phyloP scores from a whole-genome alignment of 257 asterid genomes.

The Solanum sparsipilum region DNA sequence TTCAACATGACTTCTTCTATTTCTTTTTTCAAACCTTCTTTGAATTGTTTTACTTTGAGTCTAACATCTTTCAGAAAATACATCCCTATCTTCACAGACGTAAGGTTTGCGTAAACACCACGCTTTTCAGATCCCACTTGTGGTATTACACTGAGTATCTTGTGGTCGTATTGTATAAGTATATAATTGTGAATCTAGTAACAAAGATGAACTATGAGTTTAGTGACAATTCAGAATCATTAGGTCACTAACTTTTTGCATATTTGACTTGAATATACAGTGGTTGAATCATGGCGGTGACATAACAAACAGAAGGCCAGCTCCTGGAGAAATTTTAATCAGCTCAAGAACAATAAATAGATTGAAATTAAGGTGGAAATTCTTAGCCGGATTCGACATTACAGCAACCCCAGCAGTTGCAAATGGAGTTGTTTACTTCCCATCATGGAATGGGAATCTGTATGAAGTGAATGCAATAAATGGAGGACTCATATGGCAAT shows the following conservation, averaged over 20 bases:
- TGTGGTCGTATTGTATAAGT: neutral
- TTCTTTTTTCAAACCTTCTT: neutral
- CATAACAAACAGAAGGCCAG: slow-evolving; percentile 37
- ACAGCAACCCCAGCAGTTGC: slow-evolving; percentile 64
- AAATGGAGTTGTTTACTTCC: slow-evolving; percentile 47
- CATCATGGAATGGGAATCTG: slow-evolving; percentile 68
- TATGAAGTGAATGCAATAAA: slow-evolving; percentile 42
- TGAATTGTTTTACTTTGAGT: neutral
- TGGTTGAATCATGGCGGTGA: slow-evolving; percentile 69
- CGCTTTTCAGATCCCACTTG: too few species aligned
- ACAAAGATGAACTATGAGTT: neutral
- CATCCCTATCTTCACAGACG: neutral
- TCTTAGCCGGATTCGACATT: slow-evolving; percentile 61
- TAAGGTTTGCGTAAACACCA: too few species aligned
- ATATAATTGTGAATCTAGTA: neutral
- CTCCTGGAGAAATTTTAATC: slow-evolving; percentile 27
- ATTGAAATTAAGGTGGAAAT: slow-evolving; percentile 42
- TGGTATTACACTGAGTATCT: too few species aligned
- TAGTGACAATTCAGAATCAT: neutral
- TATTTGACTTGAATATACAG: slow-evolving; percentile 14
- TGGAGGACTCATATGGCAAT: slow-evolving; percentile 49
- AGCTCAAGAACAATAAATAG: slow-evolving; percentile 20
- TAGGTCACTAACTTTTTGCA: neutral
- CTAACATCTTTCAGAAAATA: too few species aligned
- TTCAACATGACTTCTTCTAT: neutral